A percentile compares a stretch with the other conserved stretches of the same genome.
These are phyloP conservation scores for Anthostomella pinea DNA, from an alignment of 2,329 filamentous ascomycete genomes.

Conservation along the genomic window DNA sequence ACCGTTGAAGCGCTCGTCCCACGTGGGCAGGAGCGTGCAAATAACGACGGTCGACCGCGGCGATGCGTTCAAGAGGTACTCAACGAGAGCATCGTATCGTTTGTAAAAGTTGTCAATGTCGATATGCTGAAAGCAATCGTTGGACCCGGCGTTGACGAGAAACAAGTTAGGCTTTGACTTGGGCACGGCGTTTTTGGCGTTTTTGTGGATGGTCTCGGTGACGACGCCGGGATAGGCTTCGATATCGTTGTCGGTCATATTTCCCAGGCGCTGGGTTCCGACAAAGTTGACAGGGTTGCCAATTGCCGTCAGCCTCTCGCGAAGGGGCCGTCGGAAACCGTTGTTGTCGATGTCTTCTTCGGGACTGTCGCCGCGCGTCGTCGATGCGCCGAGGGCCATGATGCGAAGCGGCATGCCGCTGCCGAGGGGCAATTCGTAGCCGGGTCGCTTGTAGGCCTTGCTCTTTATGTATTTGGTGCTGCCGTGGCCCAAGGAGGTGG, in stretches of 20 bases:
- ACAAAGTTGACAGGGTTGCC: constrained; percentile 35
- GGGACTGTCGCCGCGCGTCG: constrained; percentile 32
- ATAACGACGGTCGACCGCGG: constrained; percentile 31
- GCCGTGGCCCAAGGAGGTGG: constrained; percentile 16
- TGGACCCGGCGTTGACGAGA: constrained; percentile 36
- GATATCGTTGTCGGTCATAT: constrained; percentile 35
- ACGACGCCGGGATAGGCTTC: constrained; percentile 32
- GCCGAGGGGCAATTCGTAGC: constrained; percentile 30
- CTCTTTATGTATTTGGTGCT: constrained; percentile 26
- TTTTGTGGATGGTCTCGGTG: constrained; percentile 29
- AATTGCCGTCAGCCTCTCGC: constrained; percentile 31
- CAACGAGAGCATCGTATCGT: constrained; percentile 30
- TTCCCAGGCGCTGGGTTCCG: constrained; percentile 32
- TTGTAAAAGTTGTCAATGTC: constrained; percentile 33
- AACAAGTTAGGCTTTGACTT: constrained; percentile 32
- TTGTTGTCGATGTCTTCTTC: constrained; percentile 31
- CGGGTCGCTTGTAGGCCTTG: constrained; percentile 28
- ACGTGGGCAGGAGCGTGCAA: constrained; percentile 31
- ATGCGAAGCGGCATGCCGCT: constrained; percentile 31
- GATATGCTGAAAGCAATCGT: constrained; percentile 34
- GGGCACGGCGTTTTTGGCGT: constrained; percentile 28
- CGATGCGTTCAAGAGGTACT: constrained; percentile 30
- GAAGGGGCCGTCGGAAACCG: constrained; percentile 33
- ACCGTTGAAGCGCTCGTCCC: constrained; percentile 32
- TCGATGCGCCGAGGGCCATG: constrained; percentile 33